Base-by-base conservation (phyloP, 352 stramenopile genomes). In the Phytophthora pisi region DNA sequence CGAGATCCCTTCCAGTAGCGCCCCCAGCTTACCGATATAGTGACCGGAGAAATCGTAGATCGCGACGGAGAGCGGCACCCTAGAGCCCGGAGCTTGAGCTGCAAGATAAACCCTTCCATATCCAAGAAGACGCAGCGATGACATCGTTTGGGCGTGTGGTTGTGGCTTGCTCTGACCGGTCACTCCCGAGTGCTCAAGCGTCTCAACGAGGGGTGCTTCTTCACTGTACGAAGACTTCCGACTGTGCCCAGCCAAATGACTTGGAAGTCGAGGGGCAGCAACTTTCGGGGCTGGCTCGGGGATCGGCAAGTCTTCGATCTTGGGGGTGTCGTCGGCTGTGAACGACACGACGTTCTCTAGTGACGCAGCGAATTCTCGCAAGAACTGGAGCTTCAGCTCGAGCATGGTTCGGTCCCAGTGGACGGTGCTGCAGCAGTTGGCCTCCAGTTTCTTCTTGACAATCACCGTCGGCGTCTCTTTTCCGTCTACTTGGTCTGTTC, bases 371-470 rank as follows among this genome's bases (percentile, higher is more conserved):
- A 92, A 65, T 26, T 84, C 63, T 5, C 84, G 78, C 23, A 92
- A 53, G 10, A 83, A 77, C 18, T 72, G 46, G 3, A 90, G 55
- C 51, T 87, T 85, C 0, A 78, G 43, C 43, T 88, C 70, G 5
- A 92, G 49, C 43, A 75, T 83, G 2, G 63, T 68, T 1, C 65
- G 75, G 5, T 78, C 57, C 80, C 81, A 89, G 38, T 81, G 67
- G 0, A 85, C 59, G 0, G 81, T 71, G 20, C 70, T 81, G 47
- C 66, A 87, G 5, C 68, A 84, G 16, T 82, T 62, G 2, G 54
- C 65, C 15, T 72, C 74, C 18, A 89, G 53, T 5, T 76, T 72
- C 46, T 92, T 90, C 66, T 69, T 88, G 0, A 86, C 77, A 4
- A 86, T 51, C 16, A 90, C 61, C 5, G 40, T 45, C 9, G 42